Base-by-base conservation (phyloP, 1,139 yeast species). In the Sugiyamaella sp. region DNA sequence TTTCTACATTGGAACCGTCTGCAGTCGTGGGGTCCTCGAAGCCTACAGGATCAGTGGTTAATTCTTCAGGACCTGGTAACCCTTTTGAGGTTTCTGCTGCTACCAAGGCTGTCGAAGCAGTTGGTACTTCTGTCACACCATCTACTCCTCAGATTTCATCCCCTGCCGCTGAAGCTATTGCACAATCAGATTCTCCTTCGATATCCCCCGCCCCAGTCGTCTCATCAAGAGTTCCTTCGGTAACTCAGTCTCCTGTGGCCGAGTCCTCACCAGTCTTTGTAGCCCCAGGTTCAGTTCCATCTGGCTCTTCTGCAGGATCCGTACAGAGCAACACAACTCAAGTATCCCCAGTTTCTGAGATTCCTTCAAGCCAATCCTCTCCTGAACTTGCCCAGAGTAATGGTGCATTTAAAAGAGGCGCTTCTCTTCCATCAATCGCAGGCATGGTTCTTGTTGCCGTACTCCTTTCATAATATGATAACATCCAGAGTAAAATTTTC, bases 391-490 rank as follows among this genome's bases (percentile, higher is more conserved):
- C 41, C 22, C 32, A 33, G 41, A 44, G 29, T 16, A 44, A 44
- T 16, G 24, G 39, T 20, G 48, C 48, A 10, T 33, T 44, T 14
- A 44, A 35, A 19, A 6, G n/a, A 6, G 40, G 32, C n/a, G n/a
- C 40, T 2, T 44, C 48, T 8, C 3, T 44, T 4, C 3, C 27
- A 4, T 8, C 51, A 29, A 52, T 48, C 32, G 55, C 51, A 8
- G 21, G 37, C 44, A 35, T 51, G 21, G 52, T 46, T 19, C 53
- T 53, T 17, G 39, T 43, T 14, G 53, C 55, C 22, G 49, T 38
- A 27, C 51, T 57, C 43, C 40, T 55, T 20, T 27, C 51, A 25
- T 57, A 54, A 38, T 24, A 21, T 19, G n/a, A 25, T 17, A 12
- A 3, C 17, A 8, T 6, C 27, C 29, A 22, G 20, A 37, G 16